phyloP scores from a whole-genome alignment of 768 basidiomycete species.

The Mycena alexandri region DNA sequence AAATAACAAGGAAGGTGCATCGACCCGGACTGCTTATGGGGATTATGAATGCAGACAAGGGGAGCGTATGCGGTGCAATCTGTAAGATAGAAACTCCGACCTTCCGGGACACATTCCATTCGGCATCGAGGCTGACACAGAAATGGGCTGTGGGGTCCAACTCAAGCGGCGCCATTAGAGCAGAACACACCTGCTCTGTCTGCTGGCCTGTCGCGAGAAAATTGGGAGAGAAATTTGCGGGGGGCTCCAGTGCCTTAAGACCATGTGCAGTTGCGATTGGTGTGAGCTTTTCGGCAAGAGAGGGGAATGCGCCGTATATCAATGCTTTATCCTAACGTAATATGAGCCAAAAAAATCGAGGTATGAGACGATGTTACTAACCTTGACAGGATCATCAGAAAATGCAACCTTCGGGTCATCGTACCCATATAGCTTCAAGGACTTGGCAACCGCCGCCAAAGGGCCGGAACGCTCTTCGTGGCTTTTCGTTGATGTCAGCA shows the following conservation, averaged over 20 bases:
- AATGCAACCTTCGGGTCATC: neutral
- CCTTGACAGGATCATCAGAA: conserved; percentile 14
- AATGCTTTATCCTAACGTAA: conserved; percentile 1
- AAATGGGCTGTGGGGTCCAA: neutral
- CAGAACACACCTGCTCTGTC: neutral
- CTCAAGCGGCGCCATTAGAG: neutral
- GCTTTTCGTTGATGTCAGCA: conserved; percentile 40
- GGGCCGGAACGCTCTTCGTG: conserved; percentile 35
- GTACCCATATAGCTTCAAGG: conserved; percentile 12
- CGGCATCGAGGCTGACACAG: conserved; percentile 3
- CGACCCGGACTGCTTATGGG: neutral
- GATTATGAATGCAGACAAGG: conserved; percentile 3
- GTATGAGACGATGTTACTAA: neutral
- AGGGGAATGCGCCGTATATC: conserved; percentile 8
- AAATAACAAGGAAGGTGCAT: no score
- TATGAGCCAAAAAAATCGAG: no score
- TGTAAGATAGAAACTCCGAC: conserved; percentile 10
- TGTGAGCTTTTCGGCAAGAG: neutral
- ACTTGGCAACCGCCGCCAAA: conserved; percentile 19
- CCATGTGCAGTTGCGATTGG: conserved; percentile 12
- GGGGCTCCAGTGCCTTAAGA: neutral
- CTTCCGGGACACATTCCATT: conserved; percentile 7
- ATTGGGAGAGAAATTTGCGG: neutral
- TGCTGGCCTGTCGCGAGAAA: neutral
- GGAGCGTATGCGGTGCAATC: conserved; percentile 5